Evolutionary conservation across 2,329 filamentous ascomycete genomes (phyloP).

Genomic region (Colletotrichum zoysiae): DNA sequence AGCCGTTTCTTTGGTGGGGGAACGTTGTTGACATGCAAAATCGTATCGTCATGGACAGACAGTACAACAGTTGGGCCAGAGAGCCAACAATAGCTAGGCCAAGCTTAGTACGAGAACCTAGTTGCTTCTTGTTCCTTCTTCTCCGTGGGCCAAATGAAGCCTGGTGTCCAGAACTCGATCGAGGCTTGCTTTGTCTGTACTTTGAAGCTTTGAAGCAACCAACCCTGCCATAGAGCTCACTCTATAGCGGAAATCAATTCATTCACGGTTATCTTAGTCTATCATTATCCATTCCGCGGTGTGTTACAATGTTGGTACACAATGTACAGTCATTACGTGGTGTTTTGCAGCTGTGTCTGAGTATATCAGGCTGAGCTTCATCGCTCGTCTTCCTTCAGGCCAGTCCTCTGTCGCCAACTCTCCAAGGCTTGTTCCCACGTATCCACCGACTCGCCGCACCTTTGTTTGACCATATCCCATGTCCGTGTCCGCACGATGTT

Average conservation of each 20-base stretch:
- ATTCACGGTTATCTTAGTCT: not conserved
- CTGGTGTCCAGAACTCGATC: not conserved
- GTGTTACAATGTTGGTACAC: slow-evolving; percentile 35
- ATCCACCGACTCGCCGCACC: slow-evolving; percentile 73
- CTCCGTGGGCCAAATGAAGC: not conserved
- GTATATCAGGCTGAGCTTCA: not conserved
- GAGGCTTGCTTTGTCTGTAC: not conserved
- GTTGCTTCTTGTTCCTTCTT: not conserved
- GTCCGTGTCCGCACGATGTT: slow-evolving; percentile 83
- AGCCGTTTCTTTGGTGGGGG: not conserved
- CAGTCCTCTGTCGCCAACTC: slow-evolving; percentile 61
- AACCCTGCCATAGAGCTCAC: no score
- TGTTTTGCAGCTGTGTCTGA: not conserved
- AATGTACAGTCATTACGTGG: not conserved
- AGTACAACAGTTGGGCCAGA: not conserved
- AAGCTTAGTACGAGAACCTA: no score
- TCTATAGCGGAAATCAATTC: not conserved
- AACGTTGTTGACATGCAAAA: not conserved
- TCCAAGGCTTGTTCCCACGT: slow-evolving; percentile 76
- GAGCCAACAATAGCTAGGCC: not conserved
- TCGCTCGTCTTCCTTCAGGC: slow-evolving; percentile 14
- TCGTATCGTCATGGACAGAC: not conserved
- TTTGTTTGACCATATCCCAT: slow-evolving; percentile 82
- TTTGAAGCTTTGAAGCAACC: not conserved
- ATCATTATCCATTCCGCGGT: slow-evolving; percentile 19